Conservation (phyloP, 345 rosid genomes). For the Viola odorata region DNA sequence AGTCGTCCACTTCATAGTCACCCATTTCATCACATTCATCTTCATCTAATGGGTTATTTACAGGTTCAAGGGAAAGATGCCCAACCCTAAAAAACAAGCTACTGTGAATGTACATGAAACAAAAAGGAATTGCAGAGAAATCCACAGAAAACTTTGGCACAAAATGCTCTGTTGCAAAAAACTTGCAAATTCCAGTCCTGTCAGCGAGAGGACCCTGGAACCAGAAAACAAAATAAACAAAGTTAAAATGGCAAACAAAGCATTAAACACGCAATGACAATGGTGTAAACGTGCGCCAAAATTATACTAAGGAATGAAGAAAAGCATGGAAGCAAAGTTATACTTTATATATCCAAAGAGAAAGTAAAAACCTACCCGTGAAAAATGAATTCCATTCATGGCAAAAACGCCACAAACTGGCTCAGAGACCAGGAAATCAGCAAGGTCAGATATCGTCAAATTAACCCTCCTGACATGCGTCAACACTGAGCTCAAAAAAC, state of each 20-base stretch:
- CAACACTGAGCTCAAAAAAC: slow-evolving; percentile 47
- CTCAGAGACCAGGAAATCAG: slow-evolving; percentile 48
- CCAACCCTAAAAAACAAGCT: slow-evolving; percentile 26
- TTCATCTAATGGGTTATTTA: slow-evolving; percentile 30
- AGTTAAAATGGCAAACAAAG: not conserved
- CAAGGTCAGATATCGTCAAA: slow-evolving; percentile 43
- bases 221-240: slow-evolving; percentile 13
- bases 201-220: slow-evolving; percentile 47
- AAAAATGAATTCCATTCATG: slow-evolving; percentile 50
- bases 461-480: slow-evolving; percentile 37
- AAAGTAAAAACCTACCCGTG: slow-evolving; percentile 38
- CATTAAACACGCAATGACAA: not conserved
- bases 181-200: slow-evolving; percentile 55
- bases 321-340: not conserved
- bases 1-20: slow-evolving; percentile 19
- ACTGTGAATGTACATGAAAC: slow-evolving; percentile 53
- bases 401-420: slow-evolving; percentile 46
- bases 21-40: slow-evolving; percentile 21
- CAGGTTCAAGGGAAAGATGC: slow-evolving; percentile 31
- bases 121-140: slow-evolving; percentile 60
- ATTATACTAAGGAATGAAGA: not conserved
- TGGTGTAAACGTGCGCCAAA: not conserved
- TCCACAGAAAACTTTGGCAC: slow-evolving; percentile 58
- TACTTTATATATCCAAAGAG: not conserved
- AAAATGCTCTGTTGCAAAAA: slow-evolving; percentile 35